Base-by-base conservation (phyloP, 2,329 filamentous ascomycete species). In the Beauveria sp. region DNA sequence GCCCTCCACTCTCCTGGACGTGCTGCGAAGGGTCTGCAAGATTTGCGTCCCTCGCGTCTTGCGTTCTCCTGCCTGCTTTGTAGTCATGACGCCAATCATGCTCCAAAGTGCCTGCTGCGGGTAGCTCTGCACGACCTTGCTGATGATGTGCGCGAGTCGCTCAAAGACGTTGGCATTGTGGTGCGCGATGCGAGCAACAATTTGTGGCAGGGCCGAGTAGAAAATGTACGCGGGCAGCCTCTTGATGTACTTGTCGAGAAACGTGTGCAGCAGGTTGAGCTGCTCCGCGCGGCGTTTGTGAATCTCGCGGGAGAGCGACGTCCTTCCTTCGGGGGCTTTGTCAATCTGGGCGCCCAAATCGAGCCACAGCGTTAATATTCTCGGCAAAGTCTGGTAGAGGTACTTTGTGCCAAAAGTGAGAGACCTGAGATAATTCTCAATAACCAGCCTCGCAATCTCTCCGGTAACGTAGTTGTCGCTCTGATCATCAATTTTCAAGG, bases 171-270 rank as follows among this genome's bases (percentile, higher is more conserved):
- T 84, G 4, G 74, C 74, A 71, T 96, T 90, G 1, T 88, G 86
- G 75, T 99, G 95, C 51, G 90, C 90, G 68, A 99, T 97, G 38
- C 95, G 88, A n/a, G 93, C 95, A 62, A 99, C 90, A 64, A 99
- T 89, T 74, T 99, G 95, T 5, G 95, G 90, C 48, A 99, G 80
- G 6, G 93, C 81, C 2, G 88, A 89, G 71, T 92, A 93, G 73
- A 91, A 92, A 38, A 91, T 84, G 68, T 89, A 93, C 1, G 88
- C 83, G 2, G 90, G 89, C 63, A 93, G 79, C 5, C 86, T 82
- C 24, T 80, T 74, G 20, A 93, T 83, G 71, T 96, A 92, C 74
- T 93, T 96, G 71, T 87, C 85, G 64, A 98, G 77, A 65, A 93
- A 88, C 24, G 79, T 77, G 73, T 96, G 89, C 63, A 95, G 81